Evolutionary conservation across 2,329 filamentous ascomycete genomes (phyloP).

Genomic region (Pseudocercospora crystallina): DNA sequence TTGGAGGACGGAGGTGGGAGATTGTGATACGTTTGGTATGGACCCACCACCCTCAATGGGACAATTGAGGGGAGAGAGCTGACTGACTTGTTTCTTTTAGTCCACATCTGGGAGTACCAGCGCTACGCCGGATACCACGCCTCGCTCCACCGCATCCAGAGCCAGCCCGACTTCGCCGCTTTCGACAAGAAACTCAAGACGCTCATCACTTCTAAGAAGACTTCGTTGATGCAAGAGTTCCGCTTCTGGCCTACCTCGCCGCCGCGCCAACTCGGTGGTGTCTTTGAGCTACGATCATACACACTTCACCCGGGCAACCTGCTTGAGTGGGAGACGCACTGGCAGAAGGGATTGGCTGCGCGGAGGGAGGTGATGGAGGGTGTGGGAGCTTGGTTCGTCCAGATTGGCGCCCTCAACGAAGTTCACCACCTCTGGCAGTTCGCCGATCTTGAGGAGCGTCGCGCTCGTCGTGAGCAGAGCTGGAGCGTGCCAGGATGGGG

Average conservation of each 20-base stretch:
- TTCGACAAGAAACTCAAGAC: constrained; percentile 83
- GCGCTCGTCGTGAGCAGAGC: constrained; percentile 85
- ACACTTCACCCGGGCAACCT: constrained; percentile 93
- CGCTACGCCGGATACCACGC: constrained; percentile 94
- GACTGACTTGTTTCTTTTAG: constrained; percentile 50
- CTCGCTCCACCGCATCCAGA: constrained; percentile 80
- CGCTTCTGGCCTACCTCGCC: constrained; percentile 98
- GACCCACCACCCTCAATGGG: neutral
- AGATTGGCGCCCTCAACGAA: constrained; percentile 95
- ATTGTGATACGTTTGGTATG: constrained; percentile 93
- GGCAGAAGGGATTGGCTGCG: constrained; percentile 87
- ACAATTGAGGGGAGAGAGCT: neutral
- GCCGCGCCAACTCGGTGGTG: constrained; percentile 81
- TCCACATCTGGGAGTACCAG: constrained; percentile 99
- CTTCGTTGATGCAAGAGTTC: constrained; percentile 98
- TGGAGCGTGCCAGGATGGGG: constrained; percentile 91
- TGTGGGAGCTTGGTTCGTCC: constrained; percentile 83
- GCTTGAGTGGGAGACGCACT: constrained; percentile 98
- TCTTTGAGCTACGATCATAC: constrained; percentile 96
- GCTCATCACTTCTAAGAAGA: constrained; percentile 81
- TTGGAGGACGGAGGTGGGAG: constrained; percentile 96
- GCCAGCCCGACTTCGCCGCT: constrained; percentile 76
- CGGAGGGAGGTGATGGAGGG: constrained; percentile 97
- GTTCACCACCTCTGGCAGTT: constrained; percentile 99
- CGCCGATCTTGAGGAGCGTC: constrained; percentile 91